Conservation (phyloP, 2,329 filamentous ascomycete species). For the Beauveria sp. region DNA sequence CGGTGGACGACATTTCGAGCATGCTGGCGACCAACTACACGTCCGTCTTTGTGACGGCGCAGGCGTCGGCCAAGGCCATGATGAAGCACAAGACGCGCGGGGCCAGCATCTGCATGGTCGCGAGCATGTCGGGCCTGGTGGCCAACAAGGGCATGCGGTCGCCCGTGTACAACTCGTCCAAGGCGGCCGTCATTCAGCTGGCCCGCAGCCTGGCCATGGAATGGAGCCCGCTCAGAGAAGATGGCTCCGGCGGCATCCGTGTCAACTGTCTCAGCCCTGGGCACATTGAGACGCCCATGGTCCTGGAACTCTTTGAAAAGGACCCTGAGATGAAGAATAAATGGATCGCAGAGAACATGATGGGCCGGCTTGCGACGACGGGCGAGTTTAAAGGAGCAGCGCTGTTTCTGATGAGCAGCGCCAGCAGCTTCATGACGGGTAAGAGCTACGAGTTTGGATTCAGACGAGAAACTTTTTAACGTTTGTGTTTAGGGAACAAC, state of each 20-base stretch:
- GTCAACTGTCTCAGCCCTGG: conserved; percentile 65
- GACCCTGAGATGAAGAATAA: conserved; percentile 51
- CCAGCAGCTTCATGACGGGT: conserved; percentile 58
- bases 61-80: conserved; percentile 58
- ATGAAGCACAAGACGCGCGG: conserved; percentile 36
- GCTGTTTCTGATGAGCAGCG: conserved; percentile 53
- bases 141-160: conserved; percentile 55
- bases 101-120: conserved; percentile 50
- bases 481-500: background rate
- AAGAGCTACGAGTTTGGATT: conserved; percentile 16
- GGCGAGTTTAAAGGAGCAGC: conserved; percentile 54
- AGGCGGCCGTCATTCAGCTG: conserved; percentile 58
- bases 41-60: conserved; percentile 63
- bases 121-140: conserved; percentile 47
- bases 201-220: conserved; percentile 55
- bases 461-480: too few species aligned
- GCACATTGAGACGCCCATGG: conserved; percentile 65
- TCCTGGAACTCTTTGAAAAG: conserved; percentile 60
- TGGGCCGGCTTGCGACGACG: conserved; percentile 50
- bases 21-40: conserved; percentile 65
- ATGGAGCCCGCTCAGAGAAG: conserved; percentile 41
- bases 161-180: conserved; percentile 59
- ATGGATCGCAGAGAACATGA: conserved; percentile 70
- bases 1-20: conserved; percentile 46
- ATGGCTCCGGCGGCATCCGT: conserved; percentile 47